Conservation (phyloP, 2,329 filamentous ascomycete species). For the Huntiella savannae region DNA sequence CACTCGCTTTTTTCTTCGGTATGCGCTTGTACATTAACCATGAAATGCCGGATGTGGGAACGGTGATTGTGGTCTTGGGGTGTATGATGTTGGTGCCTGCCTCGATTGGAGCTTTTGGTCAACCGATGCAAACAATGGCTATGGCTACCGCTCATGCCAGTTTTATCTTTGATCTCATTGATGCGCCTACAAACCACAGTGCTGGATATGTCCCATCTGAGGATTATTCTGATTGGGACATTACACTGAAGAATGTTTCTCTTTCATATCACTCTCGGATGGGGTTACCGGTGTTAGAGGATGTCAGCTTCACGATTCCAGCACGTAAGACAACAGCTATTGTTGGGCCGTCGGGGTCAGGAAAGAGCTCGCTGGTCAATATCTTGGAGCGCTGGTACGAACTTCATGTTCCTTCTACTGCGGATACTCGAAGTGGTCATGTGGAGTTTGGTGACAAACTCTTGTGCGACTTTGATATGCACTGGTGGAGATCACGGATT, state of each 20-base stretch:
- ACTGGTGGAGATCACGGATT: constrained; percentile 44
- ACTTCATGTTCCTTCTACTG: constrained; percentile 15
- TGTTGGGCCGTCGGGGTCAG: constrained; percentile 52
- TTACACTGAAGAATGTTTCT: constrained; percentile 43
- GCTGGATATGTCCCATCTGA: background rate
- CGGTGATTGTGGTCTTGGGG: constrained; percentile 14
- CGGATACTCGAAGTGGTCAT: constrained; percentile 21
- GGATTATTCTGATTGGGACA: constrained; percentile 30
- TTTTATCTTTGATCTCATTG: constrained; percentile 24
- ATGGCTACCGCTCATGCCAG: constrained; percentile 20
- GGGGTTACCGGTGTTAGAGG: constrained; percentile 42
- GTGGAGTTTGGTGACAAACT: constrained; percentile 29
- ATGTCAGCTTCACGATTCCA: constrained; percentile 37
- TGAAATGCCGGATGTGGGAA: constrained; percentile 13
- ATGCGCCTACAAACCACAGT: constrained; percentile 13
- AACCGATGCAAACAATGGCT: constrained; percentile 19
- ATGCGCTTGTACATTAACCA: constrained; percentile 13
- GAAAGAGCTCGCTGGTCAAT: constrained; percentile 57
- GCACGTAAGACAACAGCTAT: constrained; percentile 53
- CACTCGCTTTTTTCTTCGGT: constrained; percentile 14
- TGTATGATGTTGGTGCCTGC: constrained; percentile 17
- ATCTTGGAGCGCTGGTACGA: constrained; percentile 55
- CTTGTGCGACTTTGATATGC: constrained; percentile 39
- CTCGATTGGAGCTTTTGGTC: constrained; percentile 18
- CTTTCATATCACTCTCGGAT: constrained; percentile 55